phyloP scores from a whole-genome alignment of 805 yeast genomes.

The Metschnikowia dekortorum region DNA sequence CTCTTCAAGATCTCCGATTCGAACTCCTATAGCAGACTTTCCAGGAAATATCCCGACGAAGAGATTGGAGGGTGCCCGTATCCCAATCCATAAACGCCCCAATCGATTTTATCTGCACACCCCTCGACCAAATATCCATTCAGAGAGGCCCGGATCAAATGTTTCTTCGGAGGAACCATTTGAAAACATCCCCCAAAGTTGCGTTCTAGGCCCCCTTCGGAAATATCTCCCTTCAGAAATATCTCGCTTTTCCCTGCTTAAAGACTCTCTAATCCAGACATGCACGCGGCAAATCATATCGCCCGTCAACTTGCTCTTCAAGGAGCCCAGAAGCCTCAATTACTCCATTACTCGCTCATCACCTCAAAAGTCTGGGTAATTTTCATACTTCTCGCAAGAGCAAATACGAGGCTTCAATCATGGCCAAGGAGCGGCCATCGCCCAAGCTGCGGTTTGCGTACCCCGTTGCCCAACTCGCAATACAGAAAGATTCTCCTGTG shows the following conservation, averaged over 20 bases:
- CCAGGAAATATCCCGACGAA: no score
- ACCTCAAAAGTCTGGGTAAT: not conserved
- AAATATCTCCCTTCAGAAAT: not conserved
- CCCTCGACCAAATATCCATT: no score
- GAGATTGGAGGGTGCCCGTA: no score
- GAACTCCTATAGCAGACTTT: no score
- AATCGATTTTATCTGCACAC: no score
- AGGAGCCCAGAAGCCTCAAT: not conserved
- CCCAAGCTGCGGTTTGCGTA: conserved; percentile 3
- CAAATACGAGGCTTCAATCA: conserved; percentile 10
- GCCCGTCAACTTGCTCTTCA: not conserved
- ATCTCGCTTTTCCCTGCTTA: not conserved
- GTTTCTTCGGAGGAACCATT: no score
- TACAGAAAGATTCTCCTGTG: conserved; percentile 10
- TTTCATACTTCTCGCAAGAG: conserved; percentile 11
- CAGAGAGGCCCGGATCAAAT: no score
- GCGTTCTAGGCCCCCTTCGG: no score
- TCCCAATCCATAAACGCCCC: no score
- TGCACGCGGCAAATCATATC: not conserved
- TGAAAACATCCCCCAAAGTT: no score
- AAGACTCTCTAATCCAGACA: no score
- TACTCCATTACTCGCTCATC: not conserved
- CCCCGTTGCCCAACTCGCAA: conserved; percentile 28
- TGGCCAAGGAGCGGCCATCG: not conserved
- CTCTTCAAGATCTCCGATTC: no score